Percentiles rank a stretch among this genome's conserved stretches.
These are phyloP conservation scores for Pseudogymnoascus sp. DNA, from an alignment of 2,329 filamentous ascomycete species.

Conservation along the genomic window DNA sequence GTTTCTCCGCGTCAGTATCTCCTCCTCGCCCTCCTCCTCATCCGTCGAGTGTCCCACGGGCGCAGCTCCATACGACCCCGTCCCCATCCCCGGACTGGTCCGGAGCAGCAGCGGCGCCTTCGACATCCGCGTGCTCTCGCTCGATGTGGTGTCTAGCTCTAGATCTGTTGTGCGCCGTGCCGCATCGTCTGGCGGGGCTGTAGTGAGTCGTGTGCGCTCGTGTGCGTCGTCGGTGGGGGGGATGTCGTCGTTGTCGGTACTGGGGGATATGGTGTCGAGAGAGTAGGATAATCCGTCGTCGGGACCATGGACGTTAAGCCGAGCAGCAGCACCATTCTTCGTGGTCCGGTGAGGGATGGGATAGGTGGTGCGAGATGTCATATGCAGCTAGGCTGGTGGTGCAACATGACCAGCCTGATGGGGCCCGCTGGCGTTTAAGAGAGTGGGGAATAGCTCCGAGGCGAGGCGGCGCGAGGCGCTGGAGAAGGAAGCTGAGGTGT, in stretches of 20 bases:
- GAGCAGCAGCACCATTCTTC: neutral
- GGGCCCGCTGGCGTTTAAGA: neutral
- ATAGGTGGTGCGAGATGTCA: neutral
- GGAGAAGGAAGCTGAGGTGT: neutral
- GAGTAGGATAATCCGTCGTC: conserved; percentile 12
- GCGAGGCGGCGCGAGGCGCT: neutral
- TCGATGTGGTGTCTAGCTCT: neutral
- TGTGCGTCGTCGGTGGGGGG: neutral
- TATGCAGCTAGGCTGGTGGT: neutral
- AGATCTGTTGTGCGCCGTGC: neutral
- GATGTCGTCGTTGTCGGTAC: neutral
- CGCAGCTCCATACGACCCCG: conserved; percentile 51
- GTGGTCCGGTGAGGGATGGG: neutral
- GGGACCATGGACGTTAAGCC: conserved; percentile 4
- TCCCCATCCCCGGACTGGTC: conserved; percentile 51
- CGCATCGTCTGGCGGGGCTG: neutral
- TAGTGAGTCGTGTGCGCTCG: neutral
- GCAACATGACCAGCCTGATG: neutral
- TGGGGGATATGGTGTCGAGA: conserved; percentile 12
- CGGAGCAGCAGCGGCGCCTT: conserved; percentile 48
- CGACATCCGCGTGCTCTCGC: conserved; percentile 28
- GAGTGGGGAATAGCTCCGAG: neutral
- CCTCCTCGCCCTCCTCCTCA: conserved; percentile 23
- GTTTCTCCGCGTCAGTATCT: conserved; percentile 17
- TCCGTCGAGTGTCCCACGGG: conserved; percentile 35